Evolutionary conservation across 2,329 filamentous ascomycete species (phyloP), one percentile per base, ranked within the genome.

Genomic region (Pyricularia sp.): DNA sequence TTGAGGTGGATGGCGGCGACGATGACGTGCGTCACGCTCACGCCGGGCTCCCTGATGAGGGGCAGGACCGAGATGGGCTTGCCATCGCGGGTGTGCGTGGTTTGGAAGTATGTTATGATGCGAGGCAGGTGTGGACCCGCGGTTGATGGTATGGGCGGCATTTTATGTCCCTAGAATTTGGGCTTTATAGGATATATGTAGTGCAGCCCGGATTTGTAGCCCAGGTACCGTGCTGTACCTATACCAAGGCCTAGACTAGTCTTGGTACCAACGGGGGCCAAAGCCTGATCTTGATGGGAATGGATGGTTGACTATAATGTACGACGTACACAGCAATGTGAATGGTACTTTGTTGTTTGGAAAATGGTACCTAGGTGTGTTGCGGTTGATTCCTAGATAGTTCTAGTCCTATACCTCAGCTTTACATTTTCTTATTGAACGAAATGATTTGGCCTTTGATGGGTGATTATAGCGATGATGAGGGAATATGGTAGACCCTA

Each of bases 1-100:
- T 94, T 94, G 71, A 95, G 80, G 77, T 94, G 92, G 70, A 95
- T 89, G 1, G 92, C 92, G 0, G 91, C 92, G 30, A 94, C 78
- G 71, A 93, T 92, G 66, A 94, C 80, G 78, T 94, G 92, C 0
- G 92, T 93, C n/a, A 81, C 70, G 36, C 72, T 71, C 71, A 81
- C 78, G 68, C 72, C 75, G 4, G 79, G 77, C 66, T 78, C 72
- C 3, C 76, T 77, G 65, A 83, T 73, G 30, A 83, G 75, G 0
- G 81, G 80, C 12, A 82, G 75, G 28, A 82, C 74, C 20, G 80
- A 82, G 69, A 82, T 78, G 50, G 75, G 75, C 2, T 74, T 74
- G 65, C 78, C 78, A 3, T 68, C 64, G 23, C 74, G 72, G 63
- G 77, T 75, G 72, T 82, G 80, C 73, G 79, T 81, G 5, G 81